Base-by-base conservation (phyloP, 2,329 filamentous ascomycete genomes). In the Emmonsiellopsis sp. region DNA sequence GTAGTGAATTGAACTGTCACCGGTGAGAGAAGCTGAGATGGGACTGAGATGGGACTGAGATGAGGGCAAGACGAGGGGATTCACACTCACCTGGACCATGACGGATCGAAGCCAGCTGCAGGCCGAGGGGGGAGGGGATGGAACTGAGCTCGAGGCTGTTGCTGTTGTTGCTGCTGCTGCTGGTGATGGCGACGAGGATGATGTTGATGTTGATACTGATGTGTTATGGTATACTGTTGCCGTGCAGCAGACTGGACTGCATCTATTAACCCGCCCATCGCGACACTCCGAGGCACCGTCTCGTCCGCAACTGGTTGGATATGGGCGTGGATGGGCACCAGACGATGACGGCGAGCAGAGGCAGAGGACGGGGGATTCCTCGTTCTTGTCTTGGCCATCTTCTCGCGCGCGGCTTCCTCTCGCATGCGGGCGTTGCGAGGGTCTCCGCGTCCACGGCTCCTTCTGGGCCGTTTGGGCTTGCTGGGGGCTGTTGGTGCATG, bases 381-480 rank as follows among this genome's bases (percentile, higher is more conserved):
- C 45, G 46, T 44, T 34, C 16, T 30, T 26, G 7, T 8, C 30
- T 35, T 30, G 9, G 34, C 30, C 43, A 30, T 35, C 15, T 16
- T 41, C 20, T 41, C 51, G 13, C 30, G n/a, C 7, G 37, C 49
- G 2, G 8, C 49, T 32, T 55, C 32, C 13, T 54, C 40, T 15
- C 37, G 38, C 55, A 53, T 55, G n/a, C 53, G n/a, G 31, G 20
- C 35, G 30, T 57, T 57, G 34, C 53, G 43, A 31, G 40, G 55
- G 41, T 57, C 53, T 47, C 49, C 49, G 15, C 50, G 47, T 45
- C 53, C 55, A 20, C 53, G 31, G 15, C 42, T 55, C 20, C 51
- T 41, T 15, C 55, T 37, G 8, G 30, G 26, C 20, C 43, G 8
- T 35, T 38, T 52, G 20, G 20, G 20, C 20, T 26, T 26, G 20